Percentiles rank a stretch among this genome's conserved stretches.
These are phyloP conservation scores for Flaveria floridana DNA, from an alignment of 140 eudicot genomes.

Conservation along the genomic window DNA sequence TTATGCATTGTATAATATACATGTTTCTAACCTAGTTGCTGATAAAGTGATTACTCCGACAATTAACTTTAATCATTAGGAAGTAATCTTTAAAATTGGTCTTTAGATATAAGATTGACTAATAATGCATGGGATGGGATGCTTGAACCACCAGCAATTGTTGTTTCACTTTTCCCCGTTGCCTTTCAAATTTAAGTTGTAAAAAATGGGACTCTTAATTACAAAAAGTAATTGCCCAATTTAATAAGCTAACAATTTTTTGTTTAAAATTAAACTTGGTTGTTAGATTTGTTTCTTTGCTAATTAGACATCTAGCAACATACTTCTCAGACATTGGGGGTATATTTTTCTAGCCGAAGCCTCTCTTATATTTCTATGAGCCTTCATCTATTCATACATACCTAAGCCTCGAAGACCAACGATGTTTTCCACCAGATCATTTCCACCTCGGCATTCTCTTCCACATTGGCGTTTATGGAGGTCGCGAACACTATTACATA, in stretches of 20 bases:
- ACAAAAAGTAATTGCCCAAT: background rate
- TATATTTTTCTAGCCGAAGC: too few relatives aligned
- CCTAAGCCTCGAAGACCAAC: too few relatives aligned
- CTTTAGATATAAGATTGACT: constrained; percentile 15
- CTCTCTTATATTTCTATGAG: too few relatives aligned
- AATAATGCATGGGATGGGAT: constrained; percentile 32
- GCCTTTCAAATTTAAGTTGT: constrained; percentile 21
- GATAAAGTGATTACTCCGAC: background rate
- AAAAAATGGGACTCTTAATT: background rate
- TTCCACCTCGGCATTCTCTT: too few relatives aligned
- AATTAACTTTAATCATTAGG: background rate
- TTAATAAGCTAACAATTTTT: background rate
- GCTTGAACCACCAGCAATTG: constrained; percentile 36
- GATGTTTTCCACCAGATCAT: too few relatives aligned
- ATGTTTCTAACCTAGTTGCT: background rate
- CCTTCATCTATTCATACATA: too few relatives aligned
- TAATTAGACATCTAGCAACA: too few relatives aligned
- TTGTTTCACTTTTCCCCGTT: constrained; percentile 20
- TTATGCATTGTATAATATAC: background rate
- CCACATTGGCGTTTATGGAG: too few relatives aligned
- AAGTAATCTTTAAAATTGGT: constrained; percentile 21
- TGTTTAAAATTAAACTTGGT: too few relatives aligned
- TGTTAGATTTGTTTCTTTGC: too few relatives aligned
- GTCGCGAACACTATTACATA: too few relatives aligned
- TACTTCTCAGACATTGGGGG: too few relatives aligned